Evolutionary conservation across 2,329 filamentous ascomycete species (phyloP).

Genomic region (Pezicula neosporulosa): DNA sequence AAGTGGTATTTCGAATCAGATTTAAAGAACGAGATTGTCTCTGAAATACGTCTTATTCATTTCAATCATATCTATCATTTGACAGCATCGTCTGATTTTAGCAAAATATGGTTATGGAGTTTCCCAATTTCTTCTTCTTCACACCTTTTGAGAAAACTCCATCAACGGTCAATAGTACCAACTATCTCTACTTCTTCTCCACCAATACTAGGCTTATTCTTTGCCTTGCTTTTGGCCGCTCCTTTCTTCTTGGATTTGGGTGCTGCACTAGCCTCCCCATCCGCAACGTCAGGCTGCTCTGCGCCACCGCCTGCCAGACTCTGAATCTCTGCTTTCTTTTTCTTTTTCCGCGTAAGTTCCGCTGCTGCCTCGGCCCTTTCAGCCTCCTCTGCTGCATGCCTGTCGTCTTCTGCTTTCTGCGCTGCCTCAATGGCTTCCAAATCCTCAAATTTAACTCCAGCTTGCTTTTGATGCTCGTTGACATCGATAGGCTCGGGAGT

Average conservation of each 20-base stretch:
- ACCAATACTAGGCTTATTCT: constrained; percentile 23
- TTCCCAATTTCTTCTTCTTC: constrained; percentile 2
- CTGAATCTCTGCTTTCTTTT: constrained; percentile 26
- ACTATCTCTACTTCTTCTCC: constrained; percentile 27
- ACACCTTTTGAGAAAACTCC: background rate
- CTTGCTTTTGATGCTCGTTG: constrained; percentile 55
- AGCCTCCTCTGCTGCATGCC: constrained; percentile 44
- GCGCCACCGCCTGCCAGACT: constrained; percentile 4
- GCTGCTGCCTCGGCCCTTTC: constrained; percentile 37
- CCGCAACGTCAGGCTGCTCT: constrained; percentile 18
- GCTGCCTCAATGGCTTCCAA: constrained; percentile 55
- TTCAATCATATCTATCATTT: too few relatives aligned
- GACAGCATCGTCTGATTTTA: background rate
- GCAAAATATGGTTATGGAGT: background rate
- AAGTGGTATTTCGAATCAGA: background rate
- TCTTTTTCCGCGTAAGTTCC: constrained; percentile 21
- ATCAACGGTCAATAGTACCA: constrained; percentile 15
- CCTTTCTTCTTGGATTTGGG: constrained; percentile 12
- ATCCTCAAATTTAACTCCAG: constrained; percentile 49
- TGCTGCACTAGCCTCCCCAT: constrained; percentile 12
- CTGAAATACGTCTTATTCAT: too few relatives aligned
- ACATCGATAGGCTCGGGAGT: constrained; percentile 57
- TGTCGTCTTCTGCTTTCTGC: constrained; percentile 36
- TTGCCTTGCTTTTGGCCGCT: constrained; percentile 19
- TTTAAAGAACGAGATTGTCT: background rate